These are phyloP conservation scores for Orbilia javanica DNA, from an alignment of 2,329 filamentous ascomycete species.

Conservation along the genomic window DNA sequence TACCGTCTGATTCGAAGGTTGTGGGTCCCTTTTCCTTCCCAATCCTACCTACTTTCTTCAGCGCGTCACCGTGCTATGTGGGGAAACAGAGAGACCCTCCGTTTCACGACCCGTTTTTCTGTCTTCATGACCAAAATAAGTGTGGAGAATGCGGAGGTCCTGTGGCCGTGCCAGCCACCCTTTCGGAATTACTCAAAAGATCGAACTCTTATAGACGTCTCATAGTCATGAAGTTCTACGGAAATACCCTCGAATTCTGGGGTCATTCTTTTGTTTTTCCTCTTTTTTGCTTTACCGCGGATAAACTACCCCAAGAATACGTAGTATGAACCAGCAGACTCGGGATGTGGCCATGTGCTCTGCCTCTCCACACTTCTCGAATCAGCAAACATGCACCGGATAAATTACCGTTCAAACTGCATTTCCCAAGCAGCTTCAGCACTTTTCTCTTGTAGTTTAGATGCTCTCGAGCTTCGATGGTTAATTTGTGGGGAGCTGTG, in stretches of 20 bases:
- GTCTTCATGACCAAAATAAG: neutral
- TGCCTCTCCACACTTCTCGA: neutral
- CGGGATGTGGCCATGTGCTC: constrained; percentile 31
- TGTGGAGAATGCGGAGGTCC: constrained; percentile 44
- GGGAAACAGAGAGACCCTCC: neutral
- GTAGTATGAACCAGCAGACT: neutral
- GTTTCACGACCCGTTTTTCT: neutral
- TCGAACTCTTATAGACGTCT: neutral
- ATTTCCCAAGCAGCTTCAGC: neutral
- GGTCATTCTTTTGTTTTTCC: neutral
- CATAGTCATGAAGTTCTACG: neutral
- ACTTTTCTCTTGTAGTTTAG: neutral
- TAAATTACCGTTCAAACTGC: constrained; percentile 21
- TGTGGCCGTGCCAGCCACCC: constrained; percentile 36
- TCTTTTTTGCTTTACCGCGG: neutral
- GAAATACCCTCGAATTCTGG: neutral
- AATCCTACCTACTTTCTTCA: constrained; percentile 25
- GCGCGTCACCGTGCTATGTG: constrained; percentile 10
- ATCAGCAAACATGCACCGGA: constrained; percentile 11
- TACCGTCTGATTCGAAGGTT: neutral
- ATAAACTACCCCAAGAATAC: constrained; percentile 24
- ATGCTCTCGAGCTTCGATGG: neutral
- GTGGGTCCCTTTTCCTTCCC: constrained; percentile 16
- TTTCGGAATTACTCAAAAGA: neutral
- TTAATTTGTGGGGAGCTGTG: constrained; percentile 1